Evolutionary conservation across 78 protist genomes (phyloP), one percentile per base, ranked within the genome.

Genomic region (Mantamonas sphyraenae): DNA sequence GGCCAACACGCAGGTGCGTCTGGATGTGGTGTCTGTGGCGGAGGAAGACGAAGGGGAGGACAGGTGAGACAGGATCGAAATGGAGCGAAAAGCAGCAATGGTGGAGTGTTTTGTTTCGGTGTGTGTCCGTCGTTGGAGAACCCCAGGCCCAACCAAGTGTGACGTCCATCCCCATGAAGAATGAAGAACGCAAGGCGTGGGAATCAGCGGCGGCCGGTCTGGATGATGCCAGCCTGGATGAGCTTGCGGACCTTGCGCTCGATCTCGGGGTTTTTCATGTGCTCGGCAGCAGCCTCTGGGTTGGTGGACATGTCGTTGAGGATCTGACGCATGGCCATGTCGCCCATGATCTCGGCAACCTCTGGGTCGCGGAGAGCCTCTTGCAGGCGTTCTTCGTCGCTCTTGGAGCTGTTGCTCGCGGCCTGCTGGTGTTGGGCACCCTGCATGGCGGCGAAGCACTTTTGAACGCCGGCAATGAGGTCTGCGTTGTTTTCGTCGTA

Each of bases 191-290:
- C n/a, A n/a, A n/a, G n/a, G n/a, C n/a, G n/a, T n/a, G n/a, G n/a
- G n/a, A n/a, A n/a, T n/a, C n/a, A n/a, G n/a, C n/a, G n/a, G n/a
- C n/a, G n/a, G n/a, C n/a, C n/a, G n/a, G 53, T 47, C 53, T 47
- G 74, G 37, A 90, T 75, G 22, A 90, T 73, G 59, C 95, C 95
- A 5, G 93, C 95, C 7, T 81, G 81, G 26, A 88, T 81, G 47
- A 90, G 72, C 81, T 88, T 91, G 43, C 82, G 60, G 51, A 91
- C 69, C 74, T 91, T 91, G 38, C 35, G 75, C 34, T 10, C 24
- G 68, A 91, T 59, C n/a, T 19, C 2, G 34, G 93, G 93, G 56
- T 90, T 84, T 10, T 56, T 47, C 65, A 89, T 38, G 76, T 58
- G 89, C 30, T 14, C 14, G 64, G 37, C 33, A 20, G 33, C n/a